Conservation (phyloP, 2,329 filamentous ascomycete genomes). For the Pseudocercospora musae region DNA sequence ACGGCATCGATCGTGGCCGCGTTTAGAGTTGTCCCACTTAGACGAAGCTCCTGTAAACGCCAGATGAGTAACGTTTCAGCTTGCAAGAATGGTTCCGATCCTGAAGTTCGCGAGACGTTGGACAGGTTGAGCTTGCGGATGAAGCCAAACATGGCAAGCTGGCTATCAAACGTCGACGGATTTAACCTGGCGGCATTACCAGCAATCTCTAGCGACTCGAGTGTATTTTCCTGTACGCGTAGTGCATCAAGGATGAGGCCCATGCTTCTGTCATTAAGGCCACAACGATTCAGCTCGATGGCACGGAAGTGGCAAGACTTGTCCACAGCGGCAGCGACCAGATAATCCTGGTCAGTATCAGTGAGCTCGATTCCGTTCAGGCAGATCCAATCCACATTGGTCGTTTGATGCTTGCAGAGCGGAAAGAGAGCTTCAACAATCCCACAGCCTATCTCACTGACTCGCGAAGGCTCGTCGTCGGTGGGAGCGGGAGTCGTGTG, state of each 20-base stretch:
- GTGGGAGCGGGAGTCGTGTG: conserved; percentile 42
- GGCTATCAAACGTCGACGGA: conserved; percentile 61
- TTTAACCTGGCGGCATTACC: conserved; percentile 64
- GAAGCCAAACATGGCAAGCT: conserved; percentile 64
- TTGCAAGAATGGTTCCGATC: conserved; percentile 61
- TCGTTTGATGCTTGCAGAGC: conserved; percentile 63
- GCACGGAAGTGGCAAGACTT: conserved; percentile 63
- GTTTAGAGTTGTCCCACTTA: conserved; percentile 63
- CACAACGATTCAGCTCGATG: conserved; percentile 64
- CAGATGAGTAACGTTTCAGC: conserved; percentile 65
- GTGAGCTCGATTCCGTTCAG: conserved; percentile 67
- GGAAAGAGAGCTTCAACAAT: conserved; percentile 68
- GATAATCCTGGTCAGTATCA: conserved; percentile 65
- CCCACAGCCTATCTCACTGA: conserved; percentile 62
- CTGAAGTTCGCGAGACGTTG: conserved; percentile 61
- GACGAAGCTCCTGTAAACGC: conserved; percentile 62
- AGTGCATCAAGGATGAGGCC: conserved; percentile 63
- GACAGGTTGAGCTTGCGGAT: conserved; percentile 65
- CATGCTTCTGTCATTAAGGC: conserved; percentile 55
- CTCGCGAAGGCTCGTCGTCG: conserved; percentile 41
- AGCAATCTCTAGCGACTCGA: conserved; percentile 66
- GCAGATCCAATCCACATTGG: conserved; percentile 68
- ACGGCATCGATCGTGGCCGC: conserved; percentile 63
- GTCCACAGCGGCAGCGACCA: conserved; percentile 66
- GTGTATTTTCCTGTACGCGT: conserved; percentile 61